phyloP scores from a whole-genome alignment of 331 rosid species.

The Pyrus hybrid region DNA sequence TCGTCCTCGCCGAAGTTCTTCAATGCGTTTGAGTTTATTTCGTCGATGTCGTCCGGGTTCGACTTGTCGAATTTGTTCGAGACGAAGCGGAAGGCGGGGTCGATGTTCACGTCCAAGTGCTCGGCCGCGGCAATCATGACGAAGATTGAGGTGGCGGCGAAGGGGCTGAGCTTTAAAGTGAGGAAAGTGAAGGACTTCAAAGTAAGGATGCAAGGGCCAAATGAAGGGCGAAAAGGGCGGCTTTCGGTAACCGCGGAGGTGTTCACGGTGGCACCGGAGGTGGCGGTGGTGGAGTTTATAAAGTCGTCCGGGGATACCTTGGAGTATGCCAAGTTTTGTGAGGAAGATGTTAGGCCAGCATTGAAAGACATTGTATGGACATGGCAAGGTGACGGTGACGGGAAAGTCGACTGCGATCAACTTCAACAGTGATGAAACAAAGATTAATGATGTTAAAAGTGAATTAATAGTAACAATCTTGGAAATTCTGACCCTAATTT shows the following conservation, averaged over 20 bases:
- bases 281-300: conserved; percentile 53
- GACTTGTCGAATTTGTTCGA: conserved; percentile 68
- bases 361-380: conserved; percentile 86
- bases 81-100: conserved; percentile 32
- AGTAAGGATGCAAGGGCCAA: conserved; percentile 32
- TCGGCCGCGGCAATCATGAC: conserved; percentile 40
- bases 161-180: conserved; percentile 41
- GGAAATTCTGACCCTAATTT: neutral
- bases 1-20: conserved; percentile 56
- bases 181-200: conserved; percentile 44
- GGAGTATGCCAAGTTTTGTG: conserved; percentile 62
- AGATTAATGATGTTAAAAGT: neutral
- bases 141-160: conserved; percentile 48
- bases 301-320: conserved; percentile 77
- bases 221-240: conserved; percentile 59
- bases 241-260: conserved; percentile 61
- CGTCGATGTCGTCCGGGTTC: conserved; percentile 77
- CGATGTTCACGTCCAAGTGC: conserved; percentile 58
- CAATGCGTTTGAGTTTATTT: conserved; percentile 70
- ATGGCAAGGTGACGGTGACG: conserved; percentile 63
- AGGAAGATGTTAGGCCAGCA: conserved; percentile 65
- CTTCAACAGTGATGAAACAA: neutral
- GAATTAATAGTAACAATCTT: neutral
- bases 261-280: conserved; percentile 65
- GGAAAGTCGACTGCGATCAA: neutral